A percentile compares a stretch with the other conserved stretches of the same genome.
These are phyloP conservation scores for Aspergillus carlsbadensis DNA, from an alignment of 495 filamentous ascomycete genomes.

Conservation along the genomic window DNA sequence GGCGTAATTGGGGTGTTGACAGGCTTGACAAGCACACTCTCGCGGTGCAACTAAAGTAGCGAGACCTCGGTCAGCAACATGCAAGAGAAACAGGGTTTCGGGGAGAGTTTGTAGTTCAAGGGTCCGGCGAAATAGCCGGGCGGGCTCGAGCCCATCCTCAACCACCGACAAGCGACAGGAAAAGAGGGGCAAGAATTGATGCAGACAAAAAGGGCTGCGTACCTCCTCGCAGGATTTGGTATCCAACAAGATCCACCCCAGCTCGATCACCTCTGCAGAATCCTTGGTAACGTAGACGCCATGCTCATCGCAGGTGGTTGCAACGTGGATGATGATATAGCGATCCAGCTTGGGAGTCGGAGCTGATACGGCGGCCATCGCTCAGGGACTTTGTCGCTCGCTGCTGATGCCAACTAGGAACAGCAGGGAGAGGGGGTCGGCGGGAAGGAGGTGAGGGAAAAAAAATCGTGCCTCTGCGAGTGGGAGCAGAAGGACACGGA, in stretches of 20 bases:
- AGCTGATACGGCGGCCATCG: slow-evolving; percentile 51
- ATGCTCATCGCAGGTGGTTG: slow-evolving; percentile 98
- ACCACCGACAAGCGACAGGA: slow-evolving; percentile 9
- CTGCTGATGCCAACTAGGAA: slow-evolving; percentile 24
- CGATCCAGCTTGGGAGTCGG: slow-evolving; percentile 75
- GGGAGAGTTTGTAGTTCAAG: neutral
- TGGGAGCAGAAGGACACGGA: slow-evolving; percentile 34
- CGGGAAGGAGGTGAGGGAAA: slow-evolving; percentile 20
- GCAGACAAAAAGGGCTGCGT: slow-evolving; percentile 26
- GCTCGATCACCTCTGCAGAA: slow-evolving; percentile 97
- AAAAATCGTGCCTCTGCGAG: slow-evolving; percentile 33
- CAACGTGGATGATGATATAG: slow-evolving; percentile 96
- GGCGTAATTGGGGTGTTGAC: slow-evolving; percentile 98
- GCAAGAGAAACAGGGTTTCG: slow-evolving; percentile 13
- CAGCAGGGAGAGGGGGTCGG: slow-evolving; percentile 27
- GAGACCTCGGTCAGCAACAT: slow-evolving; percentile 14
- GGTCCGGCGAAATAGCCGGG: slow-evolving; percentile 1
- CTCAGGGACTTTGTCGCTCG: slow-evolving; percentile 21
- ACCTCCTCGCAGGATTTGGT: slow-evolving; percentile 91
- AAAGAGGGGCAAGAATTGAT: slow-evolving; percentile 16
- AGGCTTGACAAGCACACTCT: slow-evolving; percentile 95
- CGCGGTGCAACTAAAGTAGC: slow-evolving; percentile 72
- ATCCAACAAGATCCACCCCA: slow-evolving; percentile 96
- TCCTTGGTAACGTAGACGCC: slow-evolving; percentile 99
- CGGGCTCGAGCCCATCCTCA: slow-evolving; percentile 14